phyloP scores from a whole-genome alignment of 2,329 filamentous ascomycete species.

The Botrytis aclada region DNA sequence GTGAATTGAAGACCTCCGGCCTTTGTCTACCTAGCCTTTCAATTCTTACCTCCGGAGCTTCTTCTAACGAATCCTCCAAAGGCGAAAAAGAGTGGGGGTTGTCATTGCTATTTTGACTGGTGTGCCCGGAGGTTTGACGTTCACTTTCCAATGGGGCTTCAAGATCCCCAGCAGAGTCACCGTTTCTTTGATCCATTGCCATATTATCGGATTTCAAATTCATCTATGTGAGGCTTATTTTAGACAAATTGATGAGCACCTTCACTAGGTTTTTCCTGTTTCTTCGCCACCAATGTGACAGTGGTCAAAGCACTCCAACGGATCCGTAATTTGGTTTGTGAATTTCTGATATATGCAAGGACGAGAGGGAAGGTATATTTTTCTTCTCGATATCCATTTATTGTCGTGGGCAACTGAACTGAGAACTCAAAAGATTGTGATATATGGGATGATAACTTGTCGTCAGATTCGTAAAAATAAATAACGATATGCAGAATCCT shows the following conservation, averaged over 20 bases:
- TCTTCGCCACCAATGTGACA: not conserved
- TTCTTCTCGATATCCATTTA: slow-evolving; percentile 11
- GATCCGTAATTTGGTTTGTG: not conserved
- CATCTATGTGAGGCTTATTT: not conserved
- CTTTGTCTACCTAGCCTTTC: slow-evolving; percentile 57
- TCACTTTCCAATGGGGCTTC: not conserved
- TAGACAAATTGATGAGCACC: not conserved
- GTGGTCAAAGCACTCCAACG: not conserved
- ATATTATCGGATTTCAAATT: not conserved
- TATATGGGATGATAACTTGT: slow-evolving; percentile 4
- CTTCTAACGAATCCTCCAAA: slow-evolving; percentile 26
- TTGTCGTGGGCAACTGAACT: not conserved
- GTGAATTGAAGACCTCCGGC: slow-evolving; percentile 50
- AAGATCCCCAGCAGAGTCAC: not conserved
- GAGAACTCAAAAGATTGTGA: not conserved
- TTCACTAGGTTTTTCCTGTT: not conserved
- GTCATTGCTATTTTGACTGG: not conserved
- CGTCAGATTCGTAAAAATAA: not conserved
- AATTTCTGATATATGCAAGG: not conserved
- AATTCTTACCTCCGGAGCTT: slow-evolving; percentile 40
- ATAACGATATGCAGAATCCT: not conserved
- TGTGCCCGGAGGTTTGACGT: not conserved
- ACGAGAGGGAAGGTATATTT: not conserved
- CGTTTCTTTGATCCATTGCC: not conserved
- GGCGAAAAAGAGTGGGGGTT: not conserved